Base-by-base conservation (phyloP, 306 rosid genomes). In the Rubus parviflorus region DNA sequence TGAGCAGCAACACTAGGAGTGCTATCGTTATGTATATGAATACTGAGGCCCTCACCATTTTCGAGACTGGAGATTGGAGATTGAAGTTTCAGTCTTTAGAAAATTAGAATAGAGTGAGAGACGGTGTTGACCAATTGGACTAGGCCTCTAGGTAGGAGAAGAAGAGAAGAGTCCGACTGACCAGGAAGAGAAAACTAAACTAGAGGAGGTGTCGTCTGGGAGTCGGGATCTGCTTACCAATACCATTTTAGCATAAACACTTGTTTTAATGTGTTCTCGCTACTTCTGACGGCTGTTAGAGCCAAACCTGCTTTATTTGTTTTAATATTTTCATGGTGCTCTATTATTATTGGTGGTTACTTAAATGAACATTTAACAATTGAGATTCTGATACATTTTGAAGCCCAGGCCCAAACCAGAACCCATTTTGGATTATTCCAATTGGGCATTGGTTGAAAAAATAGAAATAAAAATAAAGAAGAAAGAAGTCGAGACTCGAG, bases 41-140 rank as follows among this genome's bases (percentile, higher is more conserved):
- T 0, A 95, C 53, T 14, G 96, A 92, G 8, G 79, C 79, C 83
- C 61, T 90, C 19, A 81, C 90, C 97, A 90, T 94, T 83, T 80
- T 19, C n/a, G n/a, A n/a, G n/a, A n/a, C n/a, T n/a, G n/a, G n/a
- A n/a, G n/a, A n/a, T n/a, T 19, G 2, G 35, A 30, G 35, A 30
- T 30, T 30, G 35, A 30, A 74, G 53, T 45, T 58, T 62, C 35
- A 17, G 20, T 15, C 64, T 47, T 47, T 47, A 47, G 14, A 47
- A 3, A 46, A 46, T 0, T 16, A 51, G 66, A 60, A 11, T 12
- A 13, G 63, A 54, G 6, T 57, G 60, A 53, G 23, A 23, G n/a
- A 17, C 22, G 22, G 40, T 25, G 8, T 68, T 68, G 72, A 45
- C 73, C 22, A 6, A 68, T 45, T 68, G 37, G 41, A 35, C 68